These are phyloP conservation scores for Didymella keratinophila DNA, from an alignment of 2,329 filamentous ascomycete species.

Conservation along the genomic window DNA sequence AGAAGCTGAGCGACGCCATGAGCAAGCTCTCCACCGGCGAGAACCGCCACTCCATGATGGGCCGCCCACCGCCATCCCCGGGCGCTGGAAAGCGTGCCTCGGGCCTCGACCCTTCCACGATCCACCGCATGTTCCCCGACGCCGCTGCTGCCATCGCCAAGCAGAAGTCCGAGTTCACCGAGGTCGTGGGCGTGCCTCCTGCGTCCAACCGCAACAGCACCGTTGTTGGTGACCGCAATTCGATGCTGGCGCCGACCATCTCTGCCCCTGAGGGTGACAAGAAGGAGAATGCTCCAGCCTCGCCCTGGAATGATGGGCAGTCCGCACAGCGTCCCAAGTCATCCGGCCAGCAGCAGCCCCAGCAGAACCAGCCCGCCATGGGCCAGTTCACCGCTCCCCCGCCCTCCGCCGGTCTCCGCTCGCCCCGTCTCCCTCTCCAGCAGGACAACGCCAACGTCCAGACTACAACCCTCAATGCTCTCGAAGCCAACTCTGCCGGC, in stretches of 20 bases:
- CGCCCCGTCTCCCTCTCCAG: constrained; percentile 74
- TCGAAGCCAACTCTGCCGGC: constrained; percentile 72
- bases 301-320: constrained; percentile 75
- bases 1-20: constrained; percentile 95
- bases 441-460: constrained; percentile 76
- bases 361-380: constrained; percentile 68
- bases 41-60: constrained; percentile 80
- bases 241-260: constrained; percentile 77
- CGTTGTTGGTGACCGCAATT: constrained; percentile 78
- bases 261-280: constrained; percentile 72
- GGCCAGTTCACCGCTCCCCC: constrained; percentile 88
- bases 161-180: constrained; percentile 96
- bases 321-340: constrained; percentile 74
- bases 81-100: constrained; percentile 82
- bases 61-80: constrained; percentile 77
- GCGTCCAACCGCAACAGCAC: constrained; percentile 93
- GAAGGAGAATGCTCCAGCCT: constrained; percentile 70
- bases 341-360: constrained; percentile 70
- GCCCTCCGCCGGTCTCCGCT: constrained; percentile 78
- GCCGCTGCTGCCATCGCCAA: constrained; percentile 98
- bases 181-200: constrained; percentile 89
- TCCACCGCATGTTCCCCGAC: constrained; percentile 99
- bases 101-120: constrained; percentile 88
- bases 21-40: constrained; percentile 89
- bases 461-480: constrained; percentile 79